Base-by-base conservation (phyloP, 768 basidiomycete genomes). In the Kwoniella sp. region DNA sequence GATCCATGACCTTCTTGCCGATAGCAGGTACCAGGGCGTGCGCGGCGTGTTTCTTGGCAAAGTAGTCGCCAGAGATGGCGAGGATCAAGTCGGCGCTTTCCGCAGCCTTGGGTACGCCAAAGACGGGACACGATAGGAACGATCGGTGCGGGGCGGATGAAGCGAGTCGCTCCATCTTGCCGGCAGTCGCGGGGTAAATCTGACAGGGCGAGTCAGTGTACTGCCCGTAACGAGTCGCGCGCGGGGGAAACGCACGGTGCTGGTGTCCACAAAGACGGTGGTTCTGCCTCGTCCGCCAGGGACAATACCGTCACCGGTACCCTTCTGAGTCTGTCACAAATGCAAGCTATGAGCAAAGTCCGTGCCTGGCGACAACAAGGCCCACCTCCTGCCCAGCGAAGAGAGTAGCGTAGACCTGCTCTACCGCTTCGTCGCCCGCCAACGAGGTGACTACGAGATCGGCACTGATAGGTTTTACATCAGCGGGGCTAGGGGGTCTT, bases 181-280 rank as follows among this genome's bases (percentile, higher is more conserved):
- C 74, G 3, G 73, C 69, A 5, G 72, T 73, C 6, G 62, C 44
- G 14, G 76, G 75, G 69, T 67, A 75, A 29, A 75, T 65, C 56
- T 57, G 45, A 44, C 7, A 32, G 34, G n/a, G n/a, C n/a, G n/a
- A 33, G 25, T 12, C 37, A 26, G 26, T 19, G 28, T n/a, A n/a
- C n/a, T n/a, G n/a, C n/a, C n/a, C n/a, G n/a, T n/a, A n/a, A n/a
- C n/a, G n/a, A n/a, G n/a, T n/a, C n/a, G n/a, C n/a, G n/a, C n/a
- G n/a, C n/a, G n/a, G n/a, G 23, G 15, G 34, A 25, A 26, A 75
- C 83, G 50, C 48, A 88, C 87, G 2, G 89, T 92, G 74, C 83
- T 84, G 11, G 85, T 88, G 61, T 92, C 89, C 27, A 89, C 84
- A 58, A 91, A 89, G 39, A 88, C 85, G 70, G 84, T 89, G 59